These are phyloP conservation scores for Eucalyptus shirleyi DNA, from an alignment of 345 rosid species.

Conservation along the genomic window DNA sequence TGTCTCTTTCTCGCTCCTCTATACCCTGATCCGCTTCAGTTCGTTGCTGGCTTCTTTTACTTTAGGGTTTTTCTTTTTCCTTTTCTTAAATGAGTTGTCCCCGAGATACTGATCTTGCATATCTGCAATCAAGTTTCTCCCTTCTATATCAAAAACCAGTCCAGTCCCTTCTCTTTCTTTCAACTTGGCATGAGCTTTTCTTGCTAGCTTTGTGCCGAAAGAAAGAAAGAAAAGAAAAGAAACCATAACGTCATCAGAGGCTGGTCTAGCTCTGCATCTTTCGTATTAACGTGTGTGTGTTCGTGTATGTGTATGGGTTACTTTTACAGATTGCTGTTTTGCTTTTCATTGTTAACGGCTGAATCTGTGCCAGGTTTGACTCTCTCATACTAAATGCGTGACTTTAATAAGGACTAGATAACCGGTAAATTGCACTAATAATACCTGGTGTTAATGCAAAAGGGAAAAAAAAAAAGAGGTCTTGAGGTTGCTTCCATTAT, in stretches of 20 bases:
- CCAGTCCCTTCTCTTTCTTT: background rate
- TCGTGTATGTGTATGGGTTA: background rate
- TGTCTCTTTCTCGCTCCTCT: conserved; percentile 9
- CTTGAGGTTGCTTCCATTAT: background rate
- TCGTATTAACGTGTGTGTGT: background rate
- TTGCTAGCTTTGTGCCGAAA: background rate
- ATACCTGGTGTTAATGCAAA: background rate
- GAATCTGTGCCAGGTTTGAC: background rate
- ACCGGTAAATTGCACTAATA: background rate
- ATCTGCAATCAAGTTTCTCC: background rate
- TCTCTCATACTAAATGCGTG: background rate
- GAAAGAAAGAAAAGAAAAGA: background rate
- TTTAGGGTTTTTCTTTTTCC: background rate
- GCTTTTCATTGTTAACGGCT: background rate
- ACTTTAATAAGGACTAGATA: background rate
- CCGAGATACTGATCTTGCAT: background rate
- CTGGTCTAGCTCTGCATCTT: background rate
- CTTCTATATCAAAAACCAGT: background rate
- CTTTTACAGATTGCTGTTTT: background rate
- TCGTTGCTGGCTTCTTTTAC: background rate
- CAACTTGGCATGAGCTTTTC: background rate
- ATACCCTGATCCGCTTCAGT: background rate
- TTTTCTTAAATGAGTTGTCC: background rate
- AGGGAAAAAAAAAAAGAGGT: background rate
- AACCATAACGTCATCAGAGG: background rate